These are phyloP conservation scores for Colletotrichum sp. DNA, from an alignment of 2,329 filamentous ascomycete genomes.

Conservation along the genomic window DNA sequence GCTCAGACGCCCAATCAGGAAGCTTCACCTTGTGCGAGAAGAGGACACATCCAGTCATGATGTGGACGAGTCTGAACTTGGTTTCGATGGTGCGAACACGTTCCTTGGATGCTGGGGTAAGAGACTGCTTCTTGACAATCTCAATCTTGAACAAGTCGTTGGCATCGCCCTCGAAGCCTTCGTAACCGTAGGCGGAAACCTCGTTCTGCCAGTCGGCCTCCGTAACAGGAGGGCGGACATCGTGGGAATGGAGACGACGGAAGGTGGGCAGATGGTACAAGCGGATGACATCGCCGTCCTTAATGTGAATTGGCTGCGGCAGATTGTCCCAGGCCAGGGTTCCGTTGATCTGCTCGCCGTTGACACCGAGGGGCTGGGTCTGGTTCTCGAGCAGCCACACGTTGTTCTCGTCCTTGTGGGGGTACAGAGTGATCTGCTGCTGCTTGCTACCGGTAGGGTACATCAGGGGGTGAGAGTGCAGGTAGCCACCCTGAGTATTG, in stretches of 20 bases:
- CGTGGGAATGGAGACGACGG: conserved; percentile 93
- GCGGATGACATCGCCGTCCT: conserved; percentile 80
- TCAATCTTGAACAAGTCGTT: conserved; percentile 96
- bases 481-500: conserved; percentile 97
- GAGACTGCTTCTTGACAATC: conserved; percentile 89
- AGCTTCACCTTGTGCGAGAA: conserved; percentile 99
- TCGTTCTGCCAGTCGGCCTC: conserved; percentile 96
- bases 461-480: conserved; percentile 97
- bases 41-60: conserved; percentile 95
- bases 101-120: conserved; percentile 78
- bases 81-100: conserved; percentile 92
- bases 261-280: conserved; percentile 85
- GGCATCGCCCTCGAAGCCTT: conserved; percentile 95
- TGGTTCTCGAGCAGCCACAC: conserved; percentile 94
- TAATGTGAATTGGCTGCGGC: conserved; percentile 69
- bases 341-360: conserved; percentile 80
- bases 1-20: conserved; percentile 96
- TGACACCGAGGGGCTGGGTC: conserved; percentile 82
- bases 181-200: conserved; percentile 95
- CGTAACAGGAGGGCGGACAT: conserved; percentile 84
- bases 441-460: conserved; percentile 98
- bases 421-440: conserved; percentile 97
- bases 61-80: conserved; percentile 92
- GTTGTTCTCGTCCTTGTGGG: conserved; percentile 99
- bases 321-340: conserved; percentile 83